These are phyloP conservation scores for Hyaloscypha finlandica DNA, from an alignment of 495 filamentous ascomycete species.

Conservation along the genomic window DNA sequence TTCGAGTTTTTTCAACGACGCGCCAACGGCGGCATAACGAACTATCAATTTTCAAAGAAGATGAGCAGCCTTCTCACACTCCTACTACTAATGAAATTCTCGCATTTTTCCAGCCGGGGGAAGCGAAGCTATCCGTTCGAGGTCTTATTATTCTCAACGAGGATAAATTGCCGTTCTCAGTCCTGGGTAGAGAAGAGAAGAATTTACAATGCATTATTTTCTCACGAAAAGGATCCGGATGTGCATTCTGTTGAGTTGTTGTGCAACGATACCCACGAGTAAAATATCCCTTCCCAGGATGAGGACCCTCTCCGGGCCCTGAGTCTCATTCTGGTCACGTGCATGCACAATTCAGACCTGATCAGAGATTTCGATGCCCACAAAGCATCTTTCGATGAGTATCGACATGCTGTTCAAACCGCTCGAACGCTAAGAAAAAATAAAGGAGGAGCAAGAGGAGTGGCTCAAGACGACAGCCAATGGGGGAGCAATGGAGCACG, in stretches of 20 bases:
- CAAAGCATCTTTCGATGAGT: background rate
- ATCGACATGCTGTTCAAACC: background rate
- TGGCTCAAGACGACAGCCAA: background rate
- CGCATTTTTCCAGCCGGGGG: background rate
- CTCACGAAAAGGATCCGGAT: background rate
- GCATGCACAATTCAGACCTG: background rate
- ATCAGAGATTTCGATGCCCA: background rate
- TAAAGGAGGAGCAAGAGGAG: background rate
- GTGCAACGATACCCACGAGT: background rate
- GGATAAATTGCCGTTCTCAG: background rate
- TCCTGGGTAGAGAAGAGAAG: conserved; percentile 3
- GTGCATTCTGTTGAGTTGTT: background rate
- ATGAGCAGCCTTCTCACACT: too few species aligned
- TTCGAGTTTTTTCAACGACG: background rate
- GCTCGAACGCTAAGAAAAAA: background rate
- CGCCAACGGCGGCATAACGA: background rate
- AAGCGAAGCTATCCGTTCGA: background rate
- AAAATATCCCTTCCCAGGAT: background rate
- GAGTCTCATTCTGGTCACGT: conserved; percentile 3
- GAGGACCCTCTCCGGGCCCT: conserved; percentile 1
- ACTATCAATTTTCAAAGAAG: background rate
- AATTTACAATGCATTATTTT: conserved; percentile 6
- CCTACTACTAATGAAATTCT: background rate
- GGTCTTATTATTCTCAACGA: conserved; percentile 12
- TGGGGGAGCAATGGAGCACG: background rate